Base-by-base conservation (phyloP, 352 stramenopile species). In the Phytopythium aichiense region DNA sequence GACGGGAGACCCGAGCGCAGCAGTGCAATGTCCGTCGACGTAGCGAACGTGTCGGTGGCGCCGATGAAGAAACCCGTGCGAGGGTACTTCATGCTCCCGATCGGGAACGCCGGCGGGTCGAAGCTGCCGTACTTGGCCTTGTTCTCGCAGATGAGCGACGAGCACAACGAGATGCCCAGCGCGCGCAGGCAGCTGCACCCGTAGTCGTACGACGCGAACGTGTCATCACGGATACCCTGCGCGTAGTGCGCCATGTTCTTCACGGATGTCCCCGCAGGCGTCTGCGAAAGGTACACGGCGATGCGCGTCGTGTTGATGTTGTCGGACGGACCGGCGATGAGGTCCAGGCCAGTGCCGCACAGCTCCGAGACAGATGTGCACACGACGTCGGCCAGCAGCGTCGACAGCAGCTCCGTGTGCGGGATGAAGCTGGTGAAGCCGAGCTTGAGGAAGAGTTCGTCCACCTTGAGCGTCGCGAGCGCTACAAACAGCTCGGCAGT, bases 231-330 rank as follows among this genome's bases (percentile, higher is more conserved):
- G 53, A 88, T 85, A n/a, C 68, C 71, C 58, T 88, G 79, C 20
- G 76, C 79, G 48, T 80, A 88, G 53, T 88, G 79, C 15, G 68
- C 79, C 60, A 88, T 68, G 65, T 84, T 88, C 67, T 85, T 88
- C 51, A 86, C 76, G 1, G 76, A 86, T 12, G 79, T 88, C 2
- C 76, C 72, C 7, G 76, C 76, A 1, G 79, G 79, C 3, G 79
- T 88, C 60, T 86, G 76, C n/a, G 74, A 73, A 30, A 88, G 67
- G 55, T 88, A 88, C n/a, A 88, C 79, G 42, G 84, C 76, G 43
- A 88, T 65, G 4, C 79, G 69, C 15, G 72, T 80, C 11, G 64
- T 69, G 66, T 88, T 88, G 22, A 87, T 64, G 37, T 83, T 83
- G 60, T 83, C 63, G 9, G 78, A 82, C 22, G 67, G 69, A 25